A percentile compares a stretch with the other conserved stretches of the same genome.
Conservation (phyloP, 2,329 filamentous ascomycete species). For the Ambrosiella xylebori region DNA sequence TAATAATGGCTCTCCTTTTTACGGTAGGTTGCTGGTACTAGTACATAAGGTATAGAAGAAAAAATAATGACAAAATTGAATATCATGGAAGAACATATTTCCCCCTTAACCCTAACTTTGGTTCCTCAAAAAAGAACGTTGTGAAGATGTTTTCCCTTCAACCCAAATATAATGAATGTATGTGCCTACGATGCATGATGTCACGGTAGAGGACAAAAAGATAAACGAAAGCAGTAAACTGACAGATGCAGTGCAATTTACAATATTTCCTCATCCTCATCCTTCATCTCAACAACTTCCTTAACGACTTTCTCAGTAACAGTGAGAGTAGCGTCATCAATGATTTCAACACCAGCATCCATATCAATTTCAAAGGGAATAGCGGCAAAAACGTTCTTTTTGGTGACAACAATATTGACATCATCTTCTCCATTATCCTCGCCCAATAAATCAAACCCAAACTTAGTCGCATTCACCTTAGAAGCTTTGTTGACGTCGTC, state of each 20-base stretch:
- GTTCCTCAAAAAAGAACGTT: no score
- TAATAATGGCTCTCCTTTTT: background rate
- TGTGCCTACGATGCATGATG: no score
- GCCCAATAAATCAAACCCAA: slow-evolving; percentile 8
- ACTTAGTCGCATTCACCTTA: slow-evolving; percentile 15
- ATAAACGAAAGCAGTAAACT: background rate
- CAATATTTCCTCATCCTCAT: background rate
- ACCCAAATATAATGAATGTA: no score
- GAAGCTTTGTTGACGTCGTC: slow-evolving; percentile 37
- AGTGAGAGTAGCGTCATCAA: background rate
- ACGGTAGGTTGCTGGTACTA: no score
- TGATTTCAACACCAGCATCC: background rate
- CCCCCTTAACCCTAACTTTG: no score
- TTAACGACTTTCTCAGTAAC: background rate
- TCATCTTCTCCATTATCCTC: slow-evolving; percentile 13
- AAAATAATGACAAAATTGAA: no score
- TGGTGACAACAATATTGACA: background rate
- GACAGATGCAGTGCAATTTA: background rate
- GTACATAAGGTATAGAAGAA: no score
- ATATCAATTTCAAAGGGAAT: background rate
- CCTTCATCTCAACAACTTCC: background rate
- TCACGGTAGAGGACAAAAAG: no score
- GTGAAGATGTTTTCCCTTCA: no score
- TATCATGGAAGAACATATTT: no score
- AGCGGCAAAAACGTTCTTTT: background rate